Evolutionary conservation across 176 grass and related monocot species (phyloP), one percentile per base, ranked within the genome.

Genomic region (Raddia guianensis): DNA sequence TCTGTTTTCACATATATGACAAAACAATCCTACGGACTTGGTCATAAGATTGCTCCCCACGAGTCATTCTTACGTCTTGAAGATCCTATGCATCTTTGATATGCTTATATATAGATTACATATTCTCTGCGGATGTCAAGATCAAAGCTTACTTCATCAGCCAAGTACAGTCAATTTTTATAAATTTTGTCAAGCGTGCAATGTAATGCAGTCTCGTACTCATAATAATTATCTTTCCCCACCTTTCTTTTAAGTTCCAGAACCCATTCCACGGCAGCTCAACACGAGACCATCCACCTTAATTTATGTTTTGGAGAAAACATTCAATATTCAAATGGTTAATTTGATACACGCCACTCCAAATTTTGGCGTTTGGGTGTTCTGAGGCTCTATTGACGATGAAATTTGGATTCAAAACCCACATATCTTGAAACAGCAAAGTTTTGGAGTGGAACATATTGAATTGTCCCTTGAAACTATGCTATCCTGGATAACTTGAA

Each of bases 71-170:
- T 68, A 75, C 81, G 37, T 83, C 72, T 57, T 48, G 35, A 75
- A 74, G 60, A 75, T 85, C 56, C 19, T 34, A 50, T 7, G 47
- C 49, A 79, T 73, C 76, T 66, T 21, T 58, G 42, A 80, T 86
- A 67, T 47, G 58, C 42, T 78, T 77, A 54, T 35, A 64, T 79
- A 75, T 75, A 46, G 72, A 67, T 34, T 74, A 85, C 60, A 49
- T 47, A 80, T 80, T 79, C 50, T 2, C 27, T 0, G 18, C 3
- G 46, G 35, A 73, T 43, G 50, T 67, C 84, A 66, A 20, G 7
- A 66, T 74, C 64, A 74, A 66, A 54, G 49, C 49, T 79, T 65
- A 47, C 75, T 65, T 66, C 16, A 69, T 69, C 44, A 69, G 12
- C 73, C 52, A 68, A 76, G 15, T 19, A 50, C 57, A 37, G 9